Conservation (phyloP, 2,329 filamentous ascomycete species). For the Acrodontium crateriforme region DNA sequence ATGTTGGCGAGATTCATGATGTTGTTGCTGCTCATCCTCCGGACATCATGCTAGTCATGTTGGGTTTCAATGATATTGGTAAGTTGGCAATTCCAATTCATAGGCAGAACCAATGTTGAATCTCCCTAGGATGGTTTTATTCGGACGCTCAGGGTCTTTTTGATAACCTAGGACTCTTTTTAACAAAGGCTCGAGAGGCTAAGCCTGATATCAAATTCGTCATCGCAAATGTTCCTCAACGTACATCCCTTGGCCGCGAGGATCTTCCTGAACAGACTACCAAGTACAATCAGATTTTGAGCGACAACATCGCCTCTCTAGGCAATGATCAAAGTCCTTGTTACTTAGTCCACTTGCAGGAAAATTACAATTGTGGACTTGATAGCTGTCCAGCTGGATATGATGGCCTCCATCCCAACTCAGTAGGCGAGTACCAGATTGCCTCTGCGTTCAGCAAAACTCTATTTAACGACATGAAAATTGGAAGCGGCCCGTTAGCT, state of each 20-base stretch:
- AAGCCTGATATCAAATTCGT: conserved; percentile 12
- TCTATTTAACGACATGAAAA: conserved; percentile 11
- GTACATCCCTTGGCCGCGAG: conserved; percentile 6
- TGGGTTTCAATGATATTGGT: conserved; percentile 10
- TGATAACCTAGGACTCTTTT: conserved; percentile 15
- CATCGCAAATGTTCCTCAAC: conserved; percentile 11
- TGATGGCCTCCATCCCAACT: conserved; percentile 32
- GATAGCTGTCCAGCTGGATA: conserved; percentile 19
- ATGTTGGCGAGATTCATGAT: conserved; percentile 13
- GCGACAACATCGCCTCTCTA: too few species aligned
- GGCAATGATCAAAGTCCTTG: too few species aligned
- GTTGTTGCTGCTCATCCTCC: conserved; percentile 17
- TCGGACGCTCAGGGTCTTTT: conserved; percentile 10
- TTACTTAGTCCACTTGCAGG: too few species aligned
- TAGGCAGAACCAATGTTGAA: too few species aligned
- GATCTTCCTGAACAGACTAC: conserved; percentile 11
- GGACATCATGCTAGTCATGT: conserved; percentile 12
- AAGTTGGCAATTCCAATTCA: conserved; percentile 5
- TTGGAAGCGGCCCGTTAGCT: conserved; percentile 3
- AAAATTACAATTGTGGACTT: conserved; percentile 19
- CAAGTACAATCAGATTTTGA: conserved; percentile 9
- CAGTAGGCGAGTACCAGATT: conserved; percentile 29
- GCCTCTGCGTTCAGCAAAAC: conserved; percentile 26
- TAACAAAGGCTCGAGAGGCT: conserved; percentile 19
- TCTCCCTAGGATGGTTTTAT: too few species aligned